A percentile compares a stretch with the other conserved stretches of the same genome.
phyloP scores from a whole-genome alignment of 2,329 filamentous ascomycete genomes.

The Diplodia intermedia region DNA sequence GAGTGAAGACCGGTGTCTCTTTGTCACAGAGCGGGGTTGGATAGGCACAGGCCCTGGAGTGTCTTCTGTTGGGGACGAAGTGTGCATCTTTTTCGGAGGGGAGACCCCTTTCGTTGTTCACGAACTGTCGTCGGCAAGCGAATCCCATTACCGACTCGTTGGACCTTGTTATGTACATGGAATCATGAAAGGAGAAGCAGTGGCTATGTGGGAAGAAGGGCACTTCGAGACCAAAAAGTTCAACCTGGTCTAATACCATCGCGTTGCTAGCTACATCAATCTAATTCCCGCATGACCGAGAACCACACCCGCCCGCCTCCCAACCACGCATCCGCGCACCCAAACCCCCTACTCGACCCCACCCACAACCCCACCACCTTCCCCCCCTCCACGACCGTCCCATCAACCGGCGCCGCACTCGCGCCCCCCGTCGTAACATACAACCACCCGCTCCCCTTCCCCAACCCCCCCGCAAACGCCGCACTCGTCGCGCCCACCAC shows the following conservation, averaged over 20 bases:
- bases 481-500: slow-evolving; percentile 36
- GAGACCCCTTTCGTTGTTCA: not conserved
- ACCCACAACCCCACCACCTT: slow-evolving; percentile 36
- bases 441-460: slow-evolving; percentile 21
- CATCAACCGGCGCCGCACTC: slow-evolving; percentile 35
- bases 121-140: not conserved
- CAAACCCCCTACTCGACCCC: not conserved
- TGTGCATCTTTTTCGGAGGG: not conserved
- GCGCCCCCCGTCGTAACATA: slow-evolving; percentile 41
- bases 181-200: slow-evolving; percentile 9
- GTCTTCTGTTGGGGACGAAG: not conserved
- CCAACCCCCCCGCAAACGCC: slow-evolving; percentile 35
- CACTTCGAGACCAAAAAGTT: not conserved
- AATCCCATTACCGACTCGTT: not conserved
- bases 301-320: too few relatives aligned
- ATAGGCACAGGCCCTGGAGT: not conserved
- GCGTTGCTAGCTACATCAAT: too few relatives aligned
- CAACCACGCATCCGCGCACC: too few relatives aligned
- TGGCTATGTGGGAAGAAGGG: not conserved
- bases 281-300: too few relatives aligned
- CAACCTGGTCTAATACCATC: not conserved
- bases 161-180: slow-evolving; percentile 3
- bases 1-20: not conserved
- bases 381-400: slow-evolving; percentile 37
- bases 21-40: slow-evolving; percentile 1